Percentiles rank a stretch among this genome's conserved stretches.
Evolutionary conservation across 768 basidiomycete genomes (phyloP).

Genomic region (Botryobasidium botryosum): DNA sequence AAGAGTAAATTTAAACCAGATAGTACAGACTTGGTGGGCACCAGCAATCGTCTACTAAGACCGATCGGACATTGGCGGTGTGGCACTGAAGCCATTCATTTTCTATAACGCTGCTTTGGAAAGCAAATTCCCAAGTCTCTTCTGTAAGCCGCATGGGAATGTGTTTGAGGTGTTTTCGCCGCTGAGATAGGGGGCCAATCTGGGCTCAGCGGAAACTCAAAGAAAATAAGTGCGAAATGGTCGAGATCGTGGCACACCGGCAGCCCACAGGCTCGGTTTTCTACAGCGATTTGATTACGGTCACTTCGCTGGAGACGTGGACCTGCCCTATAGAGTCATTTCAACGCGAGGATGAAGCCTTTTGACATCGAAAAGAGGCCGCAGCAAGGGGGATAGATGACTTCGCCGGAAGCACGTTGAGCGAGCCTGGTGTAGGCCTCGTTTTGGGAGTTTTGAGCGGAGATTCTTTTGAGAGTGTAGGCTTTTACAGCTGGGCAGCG

Average conservation of each 20-base stretch:
- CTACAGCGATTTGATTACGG: slow-evolving; percentile 36
- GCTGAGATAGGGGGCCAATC: neutral
- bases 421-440: neutral
- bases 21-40: too few species aligned
- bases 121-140: slow-evolving; percentile 56
- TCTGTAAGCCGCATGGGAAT: slow-evolving; percentile 26
- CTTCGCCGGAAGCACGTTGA: slow-evolving; percentile 7
- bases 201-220: slow-evolving; percentile 34
- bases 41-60: slow-evolving; percentile 70
- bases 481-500: slow-evolving; percentile 15
- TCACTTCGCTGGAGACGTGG: slow-evolving; percentile 40
- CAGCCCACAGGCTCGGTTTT: slow-evolving; percentile 34
- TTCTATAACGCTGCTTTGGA: slow-evolving; percentile 39
- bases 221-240: slow-evolving; percentile 12
- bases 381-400: slow-evolving; percentile 19
- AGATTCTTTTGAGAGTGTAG: slow-evolving; percentile 3
- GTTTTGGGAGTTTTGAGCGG: neutral
- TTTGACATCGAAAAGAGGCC: slow-evolving; percentile 54
- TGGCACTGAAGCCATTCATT: slow-evolving; percentile 69
- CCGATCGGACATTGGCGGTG: slow-evolving; percentile 55
- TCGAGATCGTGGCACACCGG: slow-evolving; percentile 19
- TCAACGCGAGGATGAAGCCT: slow-evolving; percentile 45
- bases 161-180: neutral
- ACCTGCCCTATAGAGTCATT: slow-evolving; percentile 58
- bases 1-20: too few species aligned